phyloP scores from a whole-genome alignment of 2,329 filamentous ascomycete species.

The Curvularia eragrostidis region DNA sequence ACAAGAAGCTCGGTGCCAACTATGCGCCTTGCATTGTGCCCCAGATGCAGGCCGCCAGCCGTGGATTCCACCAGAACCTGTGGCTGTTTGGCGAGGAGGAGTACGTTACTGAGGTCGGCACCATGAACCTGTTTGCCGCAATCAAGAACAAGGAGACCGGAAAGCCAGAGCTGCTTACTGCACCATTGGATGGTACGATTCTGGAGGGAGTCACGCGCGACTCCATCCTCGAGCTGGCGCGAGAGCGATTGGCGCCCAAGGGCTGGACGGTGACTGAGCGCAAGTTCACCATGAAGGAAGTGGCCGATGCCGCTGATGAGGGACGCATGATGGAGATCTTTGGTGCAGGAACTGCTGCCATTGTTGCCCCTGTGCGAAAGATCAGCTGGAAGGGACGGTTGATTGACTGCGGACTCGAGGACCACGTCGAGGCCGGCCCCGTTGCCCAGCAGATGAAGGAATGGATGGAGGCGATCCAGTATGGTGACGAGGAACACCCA shows the following conservation, averaged over 20 bases:
- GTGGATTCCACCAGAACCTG: slow-evolving; percentile 96
- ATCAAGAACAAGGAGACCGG: slow-evolving; percentile 86
- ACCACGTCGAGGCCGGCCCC: slow-evolving; percentile 84
- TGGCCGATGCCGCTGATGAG: slow-evolving; percentile 80
- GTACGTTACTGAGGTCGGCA: slow-evolving; percentile 95
- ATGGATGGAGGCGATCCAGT: slow-evolving; percentile 96
- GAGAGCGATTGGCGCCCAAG: slow-evolving; percentile 80
- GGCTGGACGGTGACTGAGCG: slow-evolving; percentile 90
- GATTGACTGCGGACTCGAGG: slow-evolving; percentile 82
- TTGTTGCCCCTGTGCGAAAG: slow-evolving; percentile 86
- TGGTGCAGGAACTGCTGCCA: slow-evolving; percentile 89
- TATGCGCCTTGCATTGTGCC: slow-evolving; percentile 99
- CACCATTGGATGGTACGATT: slow-evolving; percentile 94
- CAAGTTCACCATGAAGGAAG: slow-evolving; percentile 89
- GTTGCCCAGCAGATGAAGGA: slow-evolving; percentile 87
- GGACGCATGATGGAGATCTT: slow-evolving; percentile 92
- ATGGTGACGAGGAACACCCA: slow-evolving; percentile 82
- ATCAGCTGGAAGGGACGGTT: slow-evolving; percentile 87
- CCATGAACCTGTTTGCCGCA: slow-evolving; percentile 97
- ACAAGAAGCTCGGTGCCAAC: slow-evolving; percentile 98
- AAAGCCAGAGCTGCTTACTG: slow-evolving; percentile 91
- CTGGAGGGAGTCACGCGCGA: slow-evolving; percentile 94
- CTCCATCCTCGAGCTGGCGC: slow-evolving; percentile 83
- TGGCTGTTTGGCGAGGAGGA: slow-evolving; percentile 98
- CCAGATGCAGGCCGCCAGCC: slow-evolving; percentile 86